These are phyloP conservation scores for Heliamphora exappendiculata DNA, from an alignment of 148 eudicot genomes.

Conservation along the genomic window DNA sequence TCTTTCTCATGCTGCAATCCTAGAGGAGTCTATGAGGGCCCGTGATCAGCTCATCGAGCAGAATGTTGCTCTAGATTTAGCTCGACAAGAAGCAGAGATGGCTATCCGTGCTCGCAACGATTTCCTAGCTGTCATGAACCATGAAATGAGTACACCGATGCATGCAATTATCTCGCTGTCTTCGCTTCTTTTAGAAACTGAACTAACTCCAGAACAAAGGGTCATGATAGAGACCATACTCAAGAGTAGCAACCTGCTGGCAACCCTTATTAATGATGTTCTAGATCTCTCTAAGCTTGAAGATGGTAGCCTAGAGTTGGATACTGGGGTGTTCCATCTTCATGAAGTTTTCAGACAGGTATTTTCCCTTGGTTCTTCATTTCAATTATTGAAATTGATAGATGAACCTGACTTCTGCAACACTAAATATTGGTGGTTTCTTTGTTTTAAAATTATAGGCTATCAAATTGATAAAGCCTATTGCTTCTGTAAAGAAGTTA, in stretches of 20 bases:
- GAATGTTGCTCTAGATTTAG: constrained; percentile 63
- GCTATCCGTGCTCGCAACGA: constrained; percentile 82
- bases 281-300: constrained; percentile 85
- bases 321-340: constrained; percentile 44
- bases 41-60: constrained; percentile 80
- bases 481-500: constrained; percentile 73
- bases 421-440: not conserved
- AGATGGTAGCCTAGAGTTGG: constrained; percentile 75
- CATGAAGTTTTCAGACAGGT: constrained; percentile 70
- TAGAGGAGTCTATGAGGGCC: constrained; percentile 77
- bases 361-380: not conserved
- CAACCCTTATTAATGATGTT: constrained; percentile 75
- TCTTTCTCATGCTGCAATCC: constrained; percentile 81
- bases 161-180: constrained; percentile 74
- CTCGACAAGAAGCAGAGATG: constrained; percentile 69
- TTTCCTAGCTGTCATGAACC: constrained; percentile 82
- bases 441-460: constrained; percentile 34
- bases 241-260: constrained; percentile 68
- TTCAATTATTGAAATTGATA: not conserved
- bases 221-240: constrained; percentile 70
- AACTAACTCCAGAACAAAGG: constrained; percentile 73
- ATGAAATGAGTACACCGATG: constrained; percentile 96
- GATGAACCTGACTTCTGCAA: not conserved
- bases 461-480: constrained; percentile 57
- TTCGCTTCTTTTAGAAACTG: constrained; percentile 69